Evolutionary conservation across 2,329 filamentous ascomycete genomes (phyloP).

Genomic region (Trichoderma sp.): DNA sequence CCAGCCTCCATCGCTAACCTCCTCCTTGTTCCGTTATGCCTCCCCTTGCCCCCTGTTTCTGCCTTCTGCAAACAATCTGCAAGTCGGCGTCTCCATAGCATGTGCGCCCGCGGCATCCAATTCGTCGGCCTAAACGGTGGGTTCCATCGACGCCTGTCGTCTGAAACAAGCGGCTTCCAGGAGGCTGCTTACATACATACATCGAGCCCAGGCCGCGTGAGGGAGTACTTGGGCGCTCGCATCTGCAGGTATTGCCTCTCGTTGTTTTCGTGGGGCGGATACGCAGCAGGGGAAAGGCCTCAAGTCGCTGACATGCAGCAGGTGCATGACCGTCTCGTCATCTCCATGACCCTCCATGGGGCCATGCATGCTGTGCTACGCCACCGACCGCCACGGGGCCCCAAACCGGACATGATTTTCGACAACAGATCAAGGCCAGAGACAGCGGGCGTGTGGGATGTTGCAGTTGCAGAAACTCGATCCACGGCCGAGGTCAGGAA

Average conservation of each 20-base stretch:
- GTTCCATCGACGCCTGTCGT: slow-evolving; percentile 19
- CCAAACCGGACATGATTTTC: slow-evolving; percentile 18
- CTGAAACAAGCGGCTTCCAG: slow-evolving; percentile 19
- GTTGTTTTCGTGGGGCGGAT: background rate
- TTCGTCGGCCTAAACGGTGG: background rate
- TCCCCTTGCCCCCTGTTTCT: slow-evolving; percentile 7
- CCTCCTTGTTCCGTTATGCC: background rate
- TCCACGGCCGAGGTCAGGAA: background rate
- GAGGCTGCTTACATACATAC: slow-evolving; percentile 18
- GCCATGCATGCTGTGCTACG: slow-evolving; percentile 18
- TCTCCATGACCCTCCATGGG: slow-evolving; percentile 12
- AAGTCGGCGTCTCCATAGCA: slow-evolving; percentile 21
- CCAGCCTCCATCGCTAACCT: background rate
- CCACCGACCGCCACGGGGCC: slow-evolving; percentile 2
- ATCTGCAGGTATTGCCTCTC: slow-evolving; percentile 1
- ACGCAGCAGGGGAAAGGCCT: background rate
- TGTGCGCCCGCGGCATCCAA: background rate
- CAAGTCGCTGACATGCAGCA: slow-evolving; percentile 22
- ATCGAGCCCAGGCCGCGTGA: background rate
- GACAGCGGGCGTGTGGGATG: background rate
- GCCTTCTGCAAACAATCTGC: slow-evolving; percentile 22
- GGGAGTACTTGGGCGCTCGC: background rate
- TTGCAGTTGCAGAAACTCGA: background rate
- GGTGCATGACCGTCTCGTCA: slow-evolving; percentile 13
- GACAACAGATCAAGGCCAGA: background rate